Evolutionary conservation across 2,329 filamentous ascomycete genomes (phyloP).

Genomic region (Cladosporium sp.): DNA sequence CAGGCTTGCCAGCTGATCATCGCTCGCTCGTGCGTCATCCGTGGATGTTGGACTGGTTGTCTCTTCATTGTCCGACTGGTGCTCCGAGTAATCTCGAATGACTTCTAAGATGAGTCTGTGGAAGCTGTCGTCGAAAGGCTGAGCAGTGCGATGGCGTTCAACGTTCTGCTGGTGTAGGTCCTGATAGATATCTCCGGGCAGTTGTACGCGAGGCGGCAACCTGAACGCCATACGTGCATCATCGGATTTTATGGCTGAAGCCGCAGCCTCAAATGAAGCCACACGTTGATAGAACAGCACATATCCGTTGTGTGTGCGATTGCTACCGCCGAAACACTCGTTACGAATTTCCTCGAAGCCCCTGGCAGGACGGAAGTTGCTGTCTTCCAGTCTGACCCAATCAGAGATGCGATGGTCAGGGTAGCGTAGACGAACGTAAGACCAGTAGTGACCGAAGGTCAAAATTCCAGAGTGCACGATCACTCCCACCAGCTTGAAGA

Average conservation of each 20-base stretch:
- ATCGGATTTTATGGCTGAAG: background rate
- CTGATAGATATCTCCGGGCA: slow-evolving; percentile 9
- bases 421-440: slow-evolving; percentile 75
- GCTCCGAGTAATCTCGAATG: background rate
- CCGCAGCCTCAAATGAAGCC: slow-evolving; percentile 51
- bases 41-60: too few relatives aligned
- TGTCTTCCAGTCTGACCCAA: slow-evolving; percentile 96
- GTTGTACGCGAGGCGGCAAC: background rate
- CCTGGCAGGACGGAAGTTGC: slow-evolving; percentile 65
- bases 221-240: background rate
- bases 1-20: background rate
- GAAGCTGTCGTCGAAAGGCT: slow-evolving; percentile 24
- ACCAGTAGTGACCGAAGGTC: slow-evolving; percentile 96
- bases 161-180: slow-evolving; percentile 17
- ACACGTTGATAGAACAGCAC: slow-evolving; percentile 96
- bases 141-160: slow-evolving; percentile 17
- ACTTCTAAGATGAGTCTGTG: background rate
- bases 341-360: slow-evolving; percentile 68
- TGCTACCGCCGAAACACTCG: slow-evolving; percentile 63
- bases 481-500: slow-evolving; percentile 91
- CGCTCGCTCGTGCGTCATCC: background rate
- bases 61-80: background rate
- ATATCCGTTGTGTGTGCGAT: slow-evolving; percentile 66
- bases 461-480: slow-evolving; percentile 90
- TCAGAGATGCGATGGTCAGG: slow-evolving; percentile 47